phyloP scores from a whole-genome alignment of 2,329 filamentous ascomycete genomes.

The Gremmenia infestans region DNA sequence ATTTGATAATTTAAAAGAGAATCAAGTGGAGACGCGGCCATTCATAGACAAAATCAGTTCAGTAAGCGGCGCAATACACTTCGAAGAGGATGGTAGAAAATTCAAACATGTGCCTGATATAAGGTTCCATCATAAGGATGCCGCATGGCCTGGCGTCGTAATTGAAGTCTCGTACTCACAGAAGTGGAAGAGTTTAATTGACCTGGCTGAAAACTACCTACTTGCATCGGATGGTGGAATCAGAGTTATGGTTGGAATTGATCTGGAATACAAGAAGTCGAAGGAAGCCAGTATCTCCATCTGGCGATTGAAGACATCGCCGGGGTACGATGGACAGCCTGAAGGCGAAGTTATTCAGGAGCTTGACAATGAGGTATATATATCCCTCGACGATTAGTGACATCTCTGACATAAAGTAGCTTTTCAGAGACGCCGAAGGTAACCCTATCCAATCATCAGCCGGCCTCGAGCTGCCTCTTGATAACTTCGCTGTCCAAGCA shows the following conservation, averaged over 20 bases:
- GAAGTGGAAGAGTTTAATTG: constrained; percentile 25
- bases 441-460: constrained; percentile 9
- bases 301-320: constrained; percentile 27
- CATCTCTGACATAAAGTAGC: constrained; percentile 5
- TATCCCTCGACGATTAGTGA: constrained; percentile 6
- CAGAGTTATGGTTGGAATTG: constrained; percentile 30
- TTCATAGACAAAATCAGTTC: constrained; percentile 11
- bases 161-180: constrained; percentile 32
- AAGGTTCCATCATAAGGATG: constrained; percentile 21
- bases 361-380: constrained; percentile 18
- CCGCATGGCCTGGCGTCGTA: constrained; percentile 24
- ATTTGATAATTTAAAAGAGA: constrained; percentile 6
- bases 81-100: constrained; percentile 10
- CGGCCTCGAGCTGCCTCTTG: constrained; percentile 10
- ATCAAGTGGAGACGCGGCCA: constrained; percentile 5
- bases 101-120: constrained; percentile 21
- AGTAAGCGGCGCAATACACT: constrained; percentile 7
- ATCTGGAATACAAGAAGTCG: constrained; percentile 29
- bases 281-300: constrained; percentile 30
- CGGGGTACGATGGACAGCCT: constrained; percentile 12
- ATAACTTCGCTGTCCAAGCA: constrained; percentile 12
- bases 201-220: constrained; percentile 32
- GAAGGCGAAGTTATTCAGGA: constrained; percentile 8
- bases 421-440: constrained; percentile 13
- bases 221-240: constrained; percentile 27